Base-by-base conservation (phyloP, 352 stramenopile genomes). In the Pythium volutum region DNA sequence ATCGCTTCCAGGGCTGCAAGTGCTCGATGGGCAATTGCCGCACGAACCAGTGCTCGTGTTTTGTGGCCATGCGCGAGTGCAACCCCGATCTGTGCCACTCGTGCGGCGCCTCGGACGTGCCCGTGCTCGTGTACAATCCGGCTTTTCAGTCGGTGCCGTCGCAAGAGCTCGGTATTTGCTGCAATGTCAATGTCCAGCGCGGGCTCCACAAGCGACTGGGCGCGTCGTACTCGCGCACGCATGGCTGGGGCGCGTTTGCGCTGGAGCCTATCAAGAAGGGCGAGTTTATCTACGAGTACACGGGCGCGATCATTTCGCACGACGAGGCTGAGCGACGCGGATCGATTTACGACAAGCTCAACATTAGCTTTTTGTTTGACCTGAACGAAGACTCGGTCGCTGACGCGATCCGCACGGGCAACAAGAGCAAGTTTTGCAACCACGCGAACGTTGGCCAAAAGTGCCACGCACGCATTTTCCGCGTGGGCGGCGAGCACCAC, bases 351-450 rank as follows among this genome's bases (percentile, higher is more conserved):
- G 84, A 96, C 68, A 84, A 83, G 67, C 64, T 79, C 38, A 82
- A 88, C 55, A 84, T 76, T 64, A 87, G 75, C 18, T 98, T 96
- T 56, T 55, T 98, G 22, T 98, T 98, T 65, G 90, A 98, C 69
- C 55, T 97, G 38, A 96, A 91, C 51, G 81, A 87, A 12, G 91
- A 98, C 29, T 78, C 75, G 23, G 80, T 91, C 25, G 64, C 98
- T 25, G 94, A 98, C 63, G 91, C 92, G 1, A 76, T 91, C 25
- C 81, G 86, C 23, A 87, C 86, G 31, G 92, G 95, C 25, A 98
- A 98, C 76, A 97, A 98, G 67, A 90, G 79, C 55, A 88, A 93
- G 55, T 98, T 95, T 58, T 79, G 87, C 14, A 95, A 97, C 64
- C 89, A 97, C 62, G 59, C 66, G 0, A 55, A 59, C 11, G 72